Evolutionary conservation across 140 eudicot species (phyloP).

Genomic region (Flaveria floridana): DNA sequence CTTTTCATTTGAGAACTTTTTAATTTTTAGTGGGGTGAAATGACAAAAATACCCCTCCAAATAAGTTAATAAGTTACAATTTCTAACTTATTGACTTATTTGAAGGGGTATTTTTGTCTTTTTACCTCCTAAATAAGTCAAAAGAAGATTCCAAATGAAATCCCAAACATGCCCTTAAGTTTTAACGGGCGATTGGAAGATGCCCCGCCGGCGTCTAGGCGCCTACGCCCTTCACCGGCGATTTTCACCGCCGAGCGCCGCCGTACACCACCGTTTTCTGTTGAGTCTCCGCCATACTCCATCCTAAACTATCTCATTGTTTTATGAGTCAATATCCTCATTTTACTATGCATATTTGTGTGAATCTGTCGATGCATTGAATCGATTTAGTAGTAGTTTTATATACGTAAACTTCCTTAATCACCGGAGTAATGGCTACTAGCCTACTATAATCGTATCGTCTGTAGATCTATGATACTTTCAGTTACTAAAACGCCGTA

Average conservation of each 20-base stretch:
- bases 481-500: constrained; percentile 13
- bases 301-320: neutral
- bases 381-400: constrained; percentile 10
- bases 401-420: neutral
- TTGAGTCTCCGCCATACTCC: constrained; percentile 19
- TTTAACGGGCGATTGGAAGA: neutral
- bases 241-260: constrained; percentile 10
- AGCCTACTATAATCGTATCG: neutral
- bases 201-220: neutral
- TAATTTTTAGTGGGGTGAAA: too few relatives aligned
- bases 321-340: constrained; percentile 11
- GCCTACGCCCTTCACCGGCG: constrained; percentile 2
- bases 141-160: too few relatives aligned
- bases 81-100: too few relatives aligned
- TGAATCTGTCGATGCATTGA: neutral
- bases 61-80: too few relatives aligned
- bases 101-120: too few relatives aligned
- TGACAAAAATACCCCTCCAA: too few relatives aligned
- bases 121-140: too few relatives aligned
- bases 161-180: too few relatives aligned
- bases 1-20: too few relatives aligned
- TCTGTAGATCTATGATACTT: constrained; percentile 10
- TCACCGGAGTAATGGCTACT: constrained; percentile 5
- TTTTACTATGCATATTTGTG: neutral
- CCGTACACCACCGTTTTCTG: constrained; percentile 19